These are phyloP conservation scores for Nannochloris sp. DNA, from an alignment of 139 green algal species.

Conservation along the genomic window DNA sequence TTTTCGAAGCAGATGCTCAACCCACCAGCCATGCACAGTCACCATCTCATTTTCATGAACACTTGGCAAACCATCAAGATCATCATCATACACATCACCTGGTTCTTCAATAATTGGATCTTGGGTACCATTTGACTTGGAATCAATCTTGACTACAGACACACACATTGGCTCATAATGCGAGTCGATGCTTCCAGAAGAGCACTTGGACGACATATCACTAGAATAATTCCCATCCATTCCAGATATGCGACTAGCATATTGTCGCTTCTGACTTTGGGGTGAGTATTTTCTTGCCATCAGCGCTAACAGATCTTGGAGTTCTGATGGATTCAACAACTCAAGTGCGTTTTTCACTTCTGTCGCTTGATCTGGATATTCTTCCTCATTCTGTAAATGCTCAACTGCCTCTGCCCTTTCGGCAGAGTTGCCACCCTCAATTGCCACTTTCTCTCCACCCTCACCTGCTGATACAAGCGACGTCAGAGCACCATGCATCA, in stretches of 20 bases:
- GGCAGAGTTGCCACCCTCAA: neutral
- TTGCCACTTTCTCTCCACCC: neutral
- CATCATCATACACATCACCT: neutral
- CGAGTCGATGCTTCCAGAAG: neutral
- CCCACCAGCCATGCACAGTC: constrained; percentile 49
- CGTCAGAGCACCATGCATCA: constrained; percentile 6
- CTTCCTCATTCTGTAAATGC: constrained; percentile 1
- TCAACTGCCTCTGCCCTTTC: neutral
- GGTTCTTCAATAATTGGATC: constrained; percentile 2
- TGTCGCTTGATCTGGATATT: constrained; percentile 1
- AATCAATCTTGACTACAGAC: neutral
- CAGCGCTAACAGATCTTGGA: constrained; percentile 8
- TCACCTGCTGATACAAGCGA: neutral
- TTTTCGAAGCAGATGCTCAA: constrained; percentile 38
- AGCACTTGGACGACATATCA: neutral
- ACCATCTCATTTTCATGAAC: constrained; percentile 22
- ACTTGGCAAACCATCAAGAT: constrained; percentile 3
- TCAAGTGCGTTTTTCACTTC: neutral
- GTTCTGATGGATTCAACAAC: constrained; percentile 4
- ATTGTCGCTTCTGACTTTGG: constrained; percentile 1
- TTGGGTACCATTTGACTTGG: neutral
- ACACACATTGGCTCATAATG: constrained; percentile 7
- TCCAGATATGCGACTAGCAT: neutral
- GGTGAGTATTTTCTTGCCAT: constrained; percentile 6
- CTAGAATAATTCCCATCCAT: neutral